Conservation (phyloP, 169 alveolate genomes). For the Cryptosporidium sp. region DNA sequence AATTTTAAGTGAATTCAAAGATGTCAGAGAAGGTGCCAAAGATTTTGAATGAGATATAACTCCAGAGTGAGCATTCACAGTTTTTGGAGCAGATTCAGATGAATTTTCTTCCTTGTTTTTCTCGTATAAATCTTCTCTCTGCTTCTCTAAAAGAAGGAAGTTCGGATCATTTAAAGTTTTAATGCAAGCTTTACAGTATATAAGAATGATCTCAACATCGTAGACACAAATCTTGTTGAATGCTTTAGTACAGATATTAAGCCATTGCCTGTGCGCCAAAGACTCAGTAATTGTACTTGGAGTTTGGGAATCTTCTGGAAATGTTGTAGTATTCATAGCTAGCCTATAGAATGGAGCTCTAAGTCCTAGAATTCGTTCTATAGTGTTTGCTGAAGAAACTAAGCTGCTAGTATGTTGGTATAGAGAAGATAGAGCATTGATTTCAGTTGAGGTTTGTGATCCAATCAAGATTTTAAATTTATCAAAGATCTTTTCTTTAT, state of each 20-base stretch:
- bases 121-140: not conserved
- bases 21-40: not conserved
- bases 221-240: constrained; percentile 42
- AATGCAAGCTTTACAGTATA: constrained; percentile 54
- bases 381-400: constrained; percentile 51
- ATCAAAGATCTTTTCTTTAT: constrained; percentile 10
- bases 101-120: not conserved
- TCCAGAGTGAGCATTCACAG: constrained; percentile 42
- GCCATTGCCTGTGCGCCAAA: constrained; percentile 39
- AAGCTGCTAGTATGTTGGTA: constrained; percentile 59
- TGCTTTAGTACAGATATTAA: constrained; percentile 37
- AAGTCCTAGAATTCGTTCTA: constrained; percentile 55
- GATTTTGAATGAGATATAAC: constrained; percentile 9
- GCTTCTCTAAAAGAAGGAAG: not conserved
- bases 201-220: constrained; percentile 25
- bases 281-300: not conserved
- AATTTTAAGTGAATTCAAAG: not conserved
- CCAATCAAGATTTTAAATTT: constrained; percentile 4
- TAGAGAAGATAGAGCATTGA: constrained; percentile 58
- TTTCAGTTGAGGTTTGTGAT: constrained; percentile 69
- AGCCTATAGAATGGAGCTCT: constrained; percentile 71
- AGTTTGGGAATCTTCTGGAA: not conserved
- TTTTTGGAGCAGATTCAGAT: constrained; percentile 8
- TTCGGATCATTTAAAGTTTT: constrained; percentile 38
- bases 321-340: constrained; percentile 8